Percentiles rank a stretch among this genome's conserved stretches.
phyloP scores from a whole-genome alignment of 176 grass and related monocot genomes.

The Cenchrus fungigraminus region DNA sequence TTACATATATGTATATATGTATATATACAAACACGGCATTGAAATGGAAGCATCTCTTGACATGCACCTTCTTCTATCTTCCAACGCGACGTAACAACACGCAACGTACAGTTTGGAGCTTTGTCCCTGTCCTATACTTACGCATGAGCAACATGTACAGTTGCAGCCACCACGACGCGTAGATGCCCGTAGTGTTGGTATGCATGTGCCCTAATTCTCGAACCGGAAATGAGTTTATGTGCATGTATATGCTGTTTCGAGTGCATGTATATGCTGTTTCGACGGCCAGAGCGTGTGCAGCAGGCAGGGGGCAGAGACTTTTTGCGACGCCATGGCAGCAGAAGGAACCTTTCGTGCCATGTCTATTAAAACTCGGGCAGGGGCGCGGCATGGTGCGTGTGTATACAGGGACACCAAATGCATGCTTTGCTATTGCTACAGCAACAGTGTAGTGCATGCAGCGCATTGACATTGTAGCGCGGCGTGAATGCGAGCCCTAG shows the following conservation, averaged over 20 bases:
- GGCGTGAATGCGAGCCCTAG: constrained; percentile 26
- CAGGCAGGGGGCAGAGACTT: not conserved
- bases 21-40: not conserved
- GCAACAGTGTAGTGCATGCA: not conserved
- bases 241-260: too few relatives aligned
- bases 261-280: too few relatives aligned
- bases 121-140: not conserved
- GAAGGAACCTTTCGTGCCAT: constrained; percentile 21
- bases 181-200: too few relatives aligned
- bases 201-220: not conserved
- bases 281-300: not conserved
- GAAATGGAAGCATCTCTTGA: constrained; percentile 18
- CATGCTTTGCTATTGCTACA: not conserved
- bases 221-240: not conserved
- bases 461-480: constrained; percentile 24
- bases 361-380: constrained; percentile 1
- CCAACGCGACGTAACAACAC: constrained; percentile 5
- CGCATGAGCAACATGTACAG: too few relatives aligned
- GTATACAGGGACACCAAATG: not conserved
- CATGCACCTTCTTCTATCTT: constrained; percentile 13
- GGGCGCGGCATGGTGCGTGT: not conserved
- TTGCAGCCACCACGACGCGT: too few relatives aligned
- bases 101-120: constrained; percentile 27
- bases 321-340: constrained; percentile 1
- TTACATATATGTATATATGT: not conserved